A percentile compares a stretch with the other conserved stretches of the same genome.
phyloP scores from a whole-genome alignment of 768 basidiomycete genomes.

The Tylopilus intermedius region DNA sequence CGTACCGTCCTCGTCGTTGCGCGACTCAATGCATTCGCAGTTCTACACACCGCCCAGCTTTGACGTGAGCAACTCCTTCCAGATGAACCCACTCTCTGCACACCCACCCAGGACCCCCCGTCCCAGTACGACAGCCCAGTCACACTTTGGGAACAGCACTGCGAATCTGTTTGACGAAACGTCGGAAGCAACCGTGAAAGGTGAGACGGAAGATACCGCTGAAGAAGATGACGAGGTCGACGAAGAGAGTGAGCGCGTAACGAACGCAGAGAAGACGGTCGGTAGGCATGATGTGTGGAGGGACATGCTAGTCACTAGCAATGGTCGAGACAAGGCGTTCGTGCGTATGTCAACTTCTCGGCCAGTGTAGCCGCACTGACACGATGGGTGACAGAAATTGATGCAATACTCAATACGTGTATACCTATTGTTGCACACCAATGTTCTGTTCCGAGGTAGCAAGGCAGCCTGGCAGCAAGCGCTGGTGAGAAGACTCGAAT shows the following conservation, averaged over 20 bases:
- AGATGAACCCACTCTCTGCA: conserved; percentile 75
- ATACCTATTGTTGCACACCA: conserved; percentile 65
- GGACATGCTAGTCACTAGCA: conserved; percentile 71
- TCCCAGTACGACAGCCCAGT: conserved; percentile 21
- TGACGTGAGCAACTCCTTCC: conserved; percentile 59
- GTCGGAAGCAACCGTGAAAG: conserved; percentile 31
- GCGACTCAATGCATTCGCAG: conserved; percentile 37
- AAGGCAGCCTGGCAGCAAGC: conserved; percentile 48
- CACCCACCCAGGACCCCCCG: conserved; percentile 78
- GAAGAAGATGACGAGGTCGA: conserved; percentile 42
- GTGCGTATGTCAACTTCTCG: conserved; percentile 41
- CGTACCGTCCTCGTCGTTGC: conserved; percentile 35
- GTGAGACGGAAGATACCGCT: conserved; percentile 12
- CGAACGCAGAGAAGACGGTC: conserved; percentile 44
- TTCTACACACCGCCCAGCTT: conserved; percentile 54
- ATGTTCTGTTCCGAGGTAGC: conserved; percentile 44
- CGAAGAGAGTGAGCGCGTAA: conserved; percentile 43
- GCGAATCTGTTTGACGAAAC: conserved; percentile 39
- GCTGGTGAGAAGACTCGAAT: conserved; percentile 54
- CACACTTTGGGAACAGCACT: conserved; percentile 22
- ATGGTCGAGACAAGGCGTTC: conserved; percentile 81
- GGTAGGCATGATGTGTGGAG: conserved; percentile 69
- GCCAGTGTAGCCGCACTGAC: background rate
- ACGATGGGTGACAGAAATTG: conserved; percentile 55
- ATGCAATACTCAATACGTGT: conserved; percentile 79